These are phyloP conservation scores for Phytophthora megakarya DNA, from an alignment of 352 stramenopile genomes.

Conservation along the genomic window DNA sequence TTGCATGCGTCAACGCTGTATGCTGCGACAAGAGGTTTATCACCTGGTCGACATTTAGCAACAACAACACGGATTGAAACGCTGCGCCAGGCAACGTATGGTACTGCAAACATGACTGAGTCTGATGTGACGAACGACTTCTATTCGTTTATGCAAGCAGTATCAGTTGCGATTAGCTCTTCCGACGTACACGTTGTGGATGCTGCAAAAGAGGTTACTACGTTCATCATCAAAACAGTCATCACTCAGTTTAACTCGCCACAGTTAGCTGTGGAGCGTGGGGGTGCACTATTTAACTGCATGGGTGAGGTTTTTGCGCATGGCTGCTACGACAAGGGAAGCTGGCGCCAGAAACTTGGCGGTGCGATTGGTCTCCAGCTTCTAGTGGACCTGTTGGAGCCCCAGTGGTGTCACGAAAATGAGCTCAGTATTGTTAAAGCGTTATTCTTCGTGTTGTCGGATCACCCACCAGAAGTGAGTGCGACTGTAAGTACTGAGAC, in stretches of 20 bases:
- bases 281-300: slow-evolving; percentile 73
- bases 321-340: slow-evolving; percentile 86
- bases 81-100: slow-evolving; percentile 75
- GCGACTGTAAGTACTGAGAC: slow-evolving; percentile 77
- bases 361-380: slow-evolving; percentile 70
- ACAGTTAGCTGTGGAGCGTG: slow-evolving; percentile 51
- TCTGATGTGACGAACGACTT: slow-evolving; percentile 62
- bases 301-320: slow-evolving; percentile 86
- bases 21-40: slow-evolving; percentile 77
- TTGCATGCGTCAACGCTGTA: slow-evolving; percentile 77
- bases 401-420: slow-evolving; percentile 88
- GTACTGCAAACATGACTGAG: slow-evolving; percentile 60
- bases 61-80: slow-evolving; percentile 83
- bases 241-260: slow-evolving; percentile 43
- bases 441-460: slow-evolving; percentile 87
- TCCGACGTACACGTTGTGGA: slow-evolving; percentile 64
- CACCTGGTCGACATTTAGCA: slow-evolving; percentile 75
- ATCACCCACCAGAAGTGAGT: slow-evolving; percentile 86
- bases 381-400: slow-evolving; percentile 66
- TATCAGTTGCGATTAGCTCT: slow-evolving; percentile 72
- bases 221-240: slow-evolving; percentile 59
- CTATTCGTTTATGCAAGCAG: slow-evolving; percentile 62
- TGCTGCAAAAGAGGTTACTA: slow-evolving; percentile 50
- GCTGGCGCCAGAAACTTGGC: slow-evolving; percentile 84
- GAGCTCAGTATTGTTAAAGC: slow-evolving; percentile 84